Conservation (phyloP, 768 basidiomycete species). For the Polyporus arcularius region DNA sequence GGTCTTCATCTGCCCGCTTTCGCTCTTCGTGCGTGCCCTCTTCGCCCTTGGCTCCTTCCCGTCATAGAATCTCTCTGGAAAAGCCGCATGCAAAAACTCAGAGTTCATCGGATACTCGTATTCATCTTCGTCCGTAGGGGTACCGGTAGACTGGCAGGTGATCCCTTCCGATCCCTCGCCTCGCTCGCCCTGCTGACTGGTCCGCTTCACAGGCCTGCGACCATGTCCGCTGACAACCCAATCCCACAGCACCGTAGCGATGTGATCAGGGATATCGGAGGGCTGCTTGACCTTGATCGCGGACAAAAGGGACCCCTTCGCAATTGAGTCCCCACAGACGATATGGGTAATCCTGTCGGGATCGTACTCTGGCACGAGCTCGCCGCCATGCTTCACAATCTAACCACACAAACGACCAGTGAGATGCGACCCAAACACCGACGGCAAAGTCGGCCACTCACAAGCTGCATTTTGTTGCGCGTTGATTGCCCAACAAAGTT, state of each 20-base stretch:
- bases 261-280: conserved; percentile 60
- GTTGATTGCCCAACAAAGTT: conserved; percentile 51
- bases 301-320: conserved; percentile 28
- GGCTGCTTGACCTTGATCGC: conserved; percentile 52
- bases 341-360: conserved; percentile 63
- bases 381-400: conserved; percentile 68
- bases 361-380: conserved; percentile 60
- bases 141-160: not conserved
- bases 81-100: conserved; percentile 20
- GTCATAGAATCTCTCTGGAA: conserved; percentile 18
- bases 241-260: conserved; percentile 64
- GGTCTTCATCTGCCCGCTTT: conserved; percentile 5
- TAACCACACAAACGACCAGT: conserved; percentile 26
- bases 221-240: conserved; percentile 52
- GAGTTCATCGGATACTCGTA: conserved; percentile 7
- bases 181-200: conserved; percentile 16
- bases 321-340: conserved; percentile 42
- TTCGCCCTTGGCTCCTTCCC: conserved; percentile 12
- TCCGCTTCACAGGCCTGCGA: conserved; percentile 21
- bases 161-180: not conserved
- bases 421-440: not conserved
- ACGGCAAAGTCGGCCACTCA: conserved; percentile 38
- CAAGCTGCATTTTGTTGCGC: conserved; percentile 59
- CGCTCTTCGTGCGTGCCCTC: conserved; percentile 13
- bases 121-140: not conserved